Evolutionary conservation across 495 filamentous ascomycete genomes (phyloP).

Genomic region (Sporormia fimetaria): DNA sequence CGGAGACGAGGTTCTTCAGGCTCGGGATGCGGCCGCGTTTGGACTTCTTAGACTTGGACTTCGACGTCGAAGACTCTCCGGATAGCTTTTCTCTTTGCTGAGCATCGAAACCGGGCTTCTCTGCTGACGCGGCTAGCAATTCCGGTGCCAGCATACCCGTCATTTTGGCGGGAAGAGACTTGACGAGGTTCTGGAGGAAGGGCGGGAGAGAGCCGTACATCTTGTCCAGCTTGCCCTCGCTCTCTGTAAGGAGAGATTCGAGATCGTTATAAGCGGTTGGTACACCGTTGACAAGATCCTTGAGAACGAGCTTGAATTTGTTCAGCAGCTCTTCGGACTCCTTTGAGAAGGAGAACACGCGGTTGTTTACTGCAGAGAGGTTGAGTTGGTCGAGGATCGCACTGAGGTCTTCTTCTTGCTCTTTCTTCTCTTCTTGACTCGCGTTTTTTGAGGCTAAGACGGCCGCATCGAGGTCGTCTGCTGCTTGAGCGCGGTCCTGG

Average conservation of each 20-base stretch:
- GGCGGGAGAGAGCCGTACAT: conserved; percentile 68
- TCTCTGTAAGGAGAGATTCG: conserved; percentile 65
- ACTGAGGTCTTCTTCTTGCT: conserved; percentile 64
- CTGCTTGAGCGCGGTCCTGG: conserved; percentile 21
- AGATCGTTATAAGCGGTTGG: conserved; percentile 90
- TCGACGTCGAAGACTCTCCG: conserved; percentile 27
- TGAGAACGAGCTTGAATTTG: conserved; percentile 78
- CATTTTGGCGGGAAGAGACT: conserved; percentile 72
- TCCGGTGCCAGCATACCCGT: conserved; percentile 64
- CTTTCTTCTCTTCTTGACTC: conserved; percentile 31
- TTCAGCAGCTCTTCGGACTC: conserved; percentile 69
- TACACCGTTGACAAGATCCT: conserved; percentile 81
- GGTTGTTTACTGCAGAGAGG: conserved; percentile 64
- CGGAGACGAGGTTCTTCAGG: conserved; percentile 70
- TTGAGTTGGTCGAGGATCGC: conserved; percentile 69
- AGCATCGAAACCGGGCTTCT: conserved; percentile 54
- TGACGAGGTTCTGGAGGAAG: conserved; percentile 77
- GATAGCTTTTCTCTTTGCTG: conserved; percentile 39
- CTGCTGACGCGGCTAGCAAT: conserved; percentile 60
- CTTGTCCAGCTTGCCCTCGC: conserved; percentile 60
- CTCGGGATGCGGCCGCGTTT: conserved; percentile 42
- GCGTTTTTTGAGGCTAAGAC: conserved; percentile 42
- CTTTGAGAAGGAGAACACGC: conserved; percentile 66
- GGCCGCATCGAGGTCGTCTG: conserved; percentile 39
- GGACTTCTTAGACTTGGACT: conserved; percentile 37